Evolutionary conservation across 2,329 filamentous ascomycete genomes (phyloP).

Genomic region (Fusarium sp.): DNA sequence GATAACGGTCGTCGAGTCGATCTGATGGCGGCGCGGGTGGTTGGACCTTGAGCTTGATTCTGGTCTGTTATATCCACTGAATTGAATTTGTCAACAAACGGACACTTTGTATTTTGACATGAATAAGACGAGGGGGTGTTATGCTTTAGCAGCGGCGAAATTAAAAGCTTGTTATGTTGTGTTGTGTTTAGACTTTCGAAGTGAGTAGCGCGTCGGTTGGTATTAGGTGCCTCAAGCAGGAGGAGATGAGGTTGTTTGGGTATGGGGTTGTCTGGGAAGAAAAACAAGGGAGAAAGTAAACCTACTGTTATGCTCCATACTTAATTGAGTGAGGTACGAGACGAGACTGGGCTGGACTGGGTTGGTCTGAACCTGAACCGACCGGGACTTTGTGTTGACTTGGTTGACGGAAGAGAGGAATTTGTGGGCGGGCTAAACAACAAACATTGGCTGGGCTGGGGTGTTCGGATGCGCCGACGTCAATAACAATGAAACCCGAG

Average conservation of each 20-base stretch:
- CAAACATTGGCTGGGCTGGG: conserved; percentile 52
- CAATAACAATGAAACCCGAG: conserved; percentile 39
- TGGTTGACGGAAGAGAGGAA: conserved; percentile 37
- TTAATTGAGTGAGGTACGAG: conserved; percentile 32
- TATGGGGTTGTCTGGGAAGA: conserved; percentile 12
- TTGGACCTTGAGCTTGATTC: conserved; percentile 42
- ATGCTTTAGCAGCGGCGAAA: not conserved
- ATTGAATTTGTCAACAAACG: conserved; percentile 30
- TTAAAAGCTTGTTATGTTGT: conserved; percentile 7
- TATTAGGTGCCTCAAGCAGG: not conserved
- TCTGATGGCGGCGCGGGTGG: conserved; percentile 49
- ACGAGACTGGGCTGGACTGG: not conserved
- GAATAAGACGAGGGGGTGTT: not conserved
- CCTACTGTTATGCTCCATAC: conserved; percentile 51
- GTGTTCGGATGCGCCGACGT: conserved; percentile 42
- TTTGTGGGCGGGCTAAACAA: conserved; percentile 47
- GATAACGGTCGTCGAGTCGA: conserved; percentile 62
- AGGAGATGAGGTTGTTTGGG: conserved; percentile 13
- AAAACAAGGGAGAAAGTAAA: conserved; percentile 39
- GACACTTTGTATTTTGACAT: conserved; percentile 9
- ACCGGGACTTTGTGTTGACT: conserved; percentile 41
- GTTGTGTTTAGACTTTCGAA: not conserved
- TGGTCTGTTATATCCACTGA: conserved; percentile 41
- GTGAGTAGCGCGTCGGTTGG: not conserved
- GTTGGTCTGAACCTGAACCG: not conserved